Base-by-base conservation (phyloP, 176 grass and related monocot genomes). In the Phyllostachys edulis region DNA sequence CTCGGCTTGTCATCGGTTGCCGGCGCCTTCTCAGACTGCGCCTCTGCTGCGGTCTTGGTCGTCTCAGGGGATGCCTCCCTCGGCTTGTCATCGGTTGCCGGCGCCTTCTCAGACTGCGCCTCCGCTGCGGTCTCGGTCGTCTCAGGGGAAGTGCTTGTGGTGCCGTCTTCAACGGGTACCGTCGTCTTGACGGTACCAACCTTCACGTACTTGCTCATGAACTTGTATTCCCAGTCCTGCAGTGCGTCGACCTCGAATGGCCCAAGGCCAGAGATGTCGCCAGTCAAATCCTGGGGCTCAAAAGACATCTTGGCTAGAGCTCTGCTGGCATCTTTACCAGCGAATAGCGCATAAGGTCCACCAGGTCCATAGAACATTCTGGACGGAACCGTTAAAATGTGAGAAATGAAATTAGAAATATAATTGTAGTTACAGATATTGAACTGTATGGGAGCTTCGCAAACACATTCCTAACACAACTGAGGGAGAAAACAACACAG, bases 281-380 rank as follows among this genome's bases (percentile, higher is more conserved):
- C 81, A 0, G 87, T 98, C 73, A 98, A 66, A 76, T 98, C 96
- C 42, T 86, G 78, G 63, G 79, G 76, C 63, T 98, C 93, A 6
- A 98, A 98, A 8, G 96, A 97, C 94, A 97, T 92, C 67, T 94
- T 93, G 27, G 94, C 91, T 13, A 97, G 74, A 23, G 93, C 96
- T 85, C 91, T 89, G 87, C 96, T 98, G 23, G 96, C 96, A 61
- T 98, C 96, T 85, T 87, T 89, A 40, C 96, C 96, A 3, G 96
- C 83, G 0, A 98, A 98, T 27, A 98, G 88, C 1, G 93, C 93
- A 18, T 98, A 95, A 14, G 93, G 91, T 50, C 96, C 96, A 79
- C 96, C 96, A 70, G 93, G 96, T 64, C 96, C 96, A 54, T 98
- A 98, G 79, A 98, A 98, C 96, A 98, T 93, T 84, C 96, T 98